phyloP scores from a whole-genome alignment of 2,329 filamentous ascomycete species.

The Claviceps sp. region DNA sequence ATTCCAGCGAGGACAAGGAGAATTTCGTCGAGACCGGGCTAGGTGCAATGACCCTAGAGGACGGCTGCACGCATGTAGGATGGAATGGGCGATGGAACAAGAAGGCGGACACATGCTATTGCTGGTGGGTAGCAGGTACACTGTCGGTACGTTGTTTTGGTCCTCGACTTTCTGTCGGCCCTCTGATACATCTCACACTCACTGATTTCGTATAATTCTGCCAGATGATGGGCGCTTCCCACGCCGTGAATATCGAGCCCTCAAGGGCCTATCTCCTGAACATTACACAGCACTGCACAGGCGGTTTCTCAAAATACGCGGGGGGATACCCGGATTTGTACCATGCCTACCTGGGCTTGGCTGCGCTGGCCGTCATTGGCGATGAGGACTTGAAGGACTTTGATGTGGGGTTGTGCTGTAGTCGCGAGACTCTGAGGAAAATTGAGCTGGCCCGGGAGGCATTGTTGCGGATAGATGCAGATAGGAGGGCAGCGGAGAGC shows the following conservation, averaged over 20 bases:
- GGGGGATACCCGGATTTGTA: slow-evolving; percentile 64
- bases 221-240: slow-evolving; percentile 43
- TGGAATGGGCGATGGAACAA: slow-evolving; percentile 91
- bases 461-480: slow-evolving; percentile 13
- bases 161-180: not conserved
- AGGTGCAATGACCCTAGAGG: slow-evolving; percentile 20
- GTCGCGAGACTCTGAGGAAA: slow-evolving; percentile 39
- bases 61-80: slow-evolving; percentile 42
- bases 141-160: slow-evolving; percentile 23
- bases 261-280: slow-evolving; percentile 70
- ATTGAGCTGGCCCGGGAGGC: slow-evolving; percentile 33
- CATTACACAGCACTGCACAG: slow-evolving; percentile 75
- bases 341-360: slow-evolving; percentile 79
- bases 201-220: not conserved
- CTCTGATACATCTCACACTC: not conserved
- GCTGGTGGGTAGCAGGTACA: slow-evolving; percentile 76
- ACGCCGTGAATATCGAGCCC: slow-evolving; percentile 43
- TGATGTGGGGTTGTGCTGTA: slow-evolving; percentile 66
- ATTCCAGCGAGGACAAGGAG: slow-evolving; percentile 30
- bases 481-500: not conserved
- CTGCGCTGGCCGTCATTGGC: slow-evolving; percentile 60
- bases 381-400: slow-evolving; percentile 56
- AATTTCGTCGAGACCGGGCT: slow-evolving; percentile 23
- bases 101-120: slow-evolving; percentile 86
- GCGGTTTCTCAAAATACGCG: slow-evolving; percentile 64